These are phyloP conservation scores for Exophiala phaeomuriformis DNA, from an alignment of 2,329 filamentous ascomycete genomes.

Conservation along the genomic window DNA sequence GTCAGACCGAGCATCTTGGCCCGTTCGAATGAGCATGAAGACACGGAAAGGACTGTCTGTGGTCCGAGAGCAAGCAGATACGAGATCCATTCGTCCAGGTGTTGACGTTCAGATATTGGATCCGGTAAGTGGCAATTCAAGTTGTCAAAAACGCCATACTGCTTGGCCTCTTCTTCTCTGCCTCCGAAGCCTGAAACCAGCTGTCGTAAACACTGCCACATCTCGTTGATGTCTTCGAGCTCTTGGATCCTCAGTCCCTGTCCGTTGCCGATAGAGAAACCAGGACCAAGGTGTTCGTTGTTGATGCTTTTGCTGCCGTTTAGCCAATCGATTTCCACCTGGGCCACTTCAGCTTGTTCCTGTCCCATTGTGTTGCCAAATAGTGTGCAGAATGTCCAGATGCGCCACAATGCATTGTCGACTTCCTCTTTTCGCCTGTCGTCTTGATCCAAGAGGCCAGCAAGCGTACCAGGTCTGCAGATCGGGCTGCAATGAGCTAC, in stretches of 20 bases:
- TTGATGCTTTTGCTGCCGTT: conserved; percentile 47
- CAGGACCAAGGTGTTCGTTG: conserved; percentile 45
- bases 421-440: conserved; percentile 45
- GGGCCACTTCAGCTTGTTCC: conserved; percentile 51
- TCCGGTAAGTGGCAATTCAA: conserved; percentile 12
- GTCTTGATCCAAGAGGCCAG: conserved; percentile 45
- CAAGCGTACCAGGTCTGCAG: conserved; percentile 50
- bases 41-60: conserved; percentile 48
- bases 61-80: conserved; percentile 55
- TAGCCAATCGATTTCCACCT: conserved; percentile 57
- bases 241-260: conserved; percentile 49
- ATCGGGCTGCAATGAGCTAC: conserved; percentile 50
- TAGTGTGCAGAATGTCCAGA: conserved; percentile 59
- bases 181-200: conserved; percentile 51
- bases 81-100: conserved; percentile 56
- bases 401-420: conserved; percentile 57
- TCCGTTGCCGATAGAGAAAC: conserved; percentile 52
- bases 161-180: conserved; percentile 47
- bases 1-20: conserved; percentile 50
- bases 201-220: conserved; percentile 55
- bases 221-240: conserved; percentile 57
- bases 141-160: conserved; percentile 49
- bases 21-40: conserved; percentile 43
- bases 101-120: conserved; percentile 41
- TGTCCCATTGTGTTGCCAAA: conserved; percentile 50